Conservation (phyloP, 495 filamentous ascomycete genomes). For the Talaromyces nanjingensis region DNA sequence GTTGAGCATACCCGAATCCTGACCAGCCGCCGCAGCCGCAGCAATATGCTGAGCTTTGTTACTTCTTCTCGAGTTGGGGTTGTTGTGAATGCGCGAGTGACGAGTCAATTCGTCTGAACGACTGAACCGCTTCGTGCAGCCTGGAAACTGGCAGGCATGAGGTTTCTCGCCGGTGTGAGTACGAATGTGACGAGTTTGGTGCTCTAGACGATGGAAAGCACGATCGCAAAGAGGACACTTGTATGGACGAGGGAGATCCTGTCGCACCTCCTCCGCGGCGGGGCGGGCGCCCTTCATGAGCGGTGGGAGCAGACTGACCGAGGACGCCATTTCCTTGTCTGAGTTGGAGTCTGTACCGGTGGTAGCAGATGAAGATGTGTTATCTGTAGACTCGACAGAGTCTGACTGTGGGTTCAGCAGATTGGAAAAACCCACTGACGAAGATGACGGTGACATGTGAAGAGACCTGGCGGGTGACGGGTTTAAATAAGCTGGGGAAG, state of each 20-base stretch:
- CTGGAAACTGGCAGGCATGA: constrained; percentile 87
- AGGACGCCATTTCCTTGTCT: constrained; percentile 50
- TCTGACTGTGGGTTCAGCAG: constrained; percentile 58
- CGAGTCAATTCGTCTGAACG: constrained; percentile 94
- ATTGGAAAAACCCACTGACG: constrained; percentile 70
- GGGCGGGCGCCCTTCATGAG: constrained; percentile 61
- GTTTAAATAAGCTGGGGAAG: constrained; percentile 14
- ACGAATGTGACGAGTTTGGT: constrained; percentile 95
- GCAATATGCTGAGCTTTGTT: constrained; percentile 74
- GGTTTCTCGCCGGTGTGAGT: constrained; percentile 99
- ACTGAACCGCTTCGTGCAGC: constrained; percentile 96
- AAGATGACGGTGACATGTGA: constrained; percentile 70
- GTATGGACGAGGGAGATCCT: constrained; percentile 91
- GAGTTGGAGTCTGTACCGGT: constrained; percentile 26
- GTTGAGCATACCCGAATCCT: constrained; percentile 46
- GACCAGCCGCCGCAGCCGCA: constrained; percentile 40
- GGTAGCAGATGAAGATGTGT: constrained; percentile 13
- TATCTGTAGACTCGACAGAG: constrained; percentile 1
- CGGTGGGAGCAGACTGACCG: constrained; percentile 59
- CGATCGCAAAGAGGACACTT: constrained; percentile 98
- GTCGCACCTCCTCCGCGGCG: constrained; percentile 48
- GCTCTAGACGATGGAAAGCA: constrained; percentile 96
- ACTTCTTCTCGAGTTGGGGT: constrained; percentile 90
- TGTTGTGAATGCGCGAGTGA: constrained; percentile 97
- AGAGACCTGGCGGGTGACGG: constrained; percentile 18